Percentiles rank a stretch among this genome's conserved stretches.
Conservation (phyloP, 2,329 filamentous ascomycete genomes). For the Alternaria alternata region DNA sequence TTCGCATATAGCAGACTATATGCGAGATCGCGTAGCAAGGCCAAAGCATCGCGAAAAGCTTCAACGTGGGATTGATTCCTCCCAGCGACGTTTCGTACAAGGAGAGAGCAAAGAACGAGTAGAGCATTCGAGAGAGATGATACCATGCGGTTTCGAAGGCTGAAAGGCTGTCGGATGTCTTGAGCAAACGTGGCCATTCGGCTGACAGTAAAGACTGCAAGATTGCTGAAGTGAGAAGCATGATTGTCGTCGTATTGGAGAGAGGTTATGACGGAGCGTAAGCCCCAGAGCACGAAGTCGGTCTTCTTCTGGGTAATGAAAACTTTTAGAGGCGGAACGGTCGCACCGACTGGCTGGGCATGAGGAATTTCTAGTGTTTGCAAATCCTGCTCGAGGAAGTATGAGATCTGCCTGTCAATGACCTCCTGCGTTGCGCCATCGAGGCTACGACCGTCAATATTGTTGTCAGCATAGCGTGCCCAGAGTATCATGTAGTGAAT, state of each 20-base stretch:
- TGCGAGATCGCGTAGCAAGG: slow-evolving; percentile 27
- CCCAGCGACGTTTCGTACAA: slow-evolving; percentile 21
- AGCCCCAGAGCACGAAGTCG: slow-evolving; percentile 36
- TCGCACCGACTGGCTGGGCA: neutral
- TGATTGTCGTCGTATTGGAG: slow-evolving; percentile 29
- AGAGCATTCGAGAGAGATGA: slow-evolving; percentile 29
- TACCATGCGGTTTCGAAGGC: slow-evolving; percentile 28
- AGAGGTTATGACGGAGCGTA: slow-evolving; percentile 33
- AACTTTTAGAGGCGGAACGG: neutral
- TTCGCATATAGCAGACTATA: slow-evolving; percentile 24
- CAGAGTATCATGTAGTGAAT: slow-evolving; percentile 35
- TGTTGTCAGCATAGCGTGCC: slow-evolving; percentile 33
- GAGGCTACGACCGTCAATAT: slow-evolving; percentile 32
- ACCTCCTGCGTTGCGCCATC: slow-evolving; percentile 12
- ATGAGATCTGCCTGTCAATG: slow-evolving; percentile 20
- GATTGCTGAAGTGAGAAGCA: slow-evolving; percentile 20
- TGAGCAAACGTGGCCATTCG: slow-evolving; percentile 15
- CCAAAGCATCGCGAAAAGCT: slow-evolving; percentile 21
- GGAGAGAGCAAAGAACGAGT: slow-evolving; percentile 29
- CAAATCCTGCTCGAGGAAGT: slow-evolving; percentile 15
- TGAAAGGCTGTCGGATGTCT: slow-evolving; percentile 14
- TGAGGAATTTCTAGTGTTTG: slow-evolving; percentile 4
- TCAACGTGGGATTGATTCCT: slow-evolving; percentile 15
- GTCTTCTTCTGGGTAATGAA: slow-evolving; percentile 31
- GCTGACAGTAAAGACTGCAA: slow-evolving; percentile 28